Evolutionary conservation across 2,329 filamentous ascomycete species (phyloP), one percentile per base, ranked within the genome.

Genomic region (Clarireedia monteithiana): DNA sequence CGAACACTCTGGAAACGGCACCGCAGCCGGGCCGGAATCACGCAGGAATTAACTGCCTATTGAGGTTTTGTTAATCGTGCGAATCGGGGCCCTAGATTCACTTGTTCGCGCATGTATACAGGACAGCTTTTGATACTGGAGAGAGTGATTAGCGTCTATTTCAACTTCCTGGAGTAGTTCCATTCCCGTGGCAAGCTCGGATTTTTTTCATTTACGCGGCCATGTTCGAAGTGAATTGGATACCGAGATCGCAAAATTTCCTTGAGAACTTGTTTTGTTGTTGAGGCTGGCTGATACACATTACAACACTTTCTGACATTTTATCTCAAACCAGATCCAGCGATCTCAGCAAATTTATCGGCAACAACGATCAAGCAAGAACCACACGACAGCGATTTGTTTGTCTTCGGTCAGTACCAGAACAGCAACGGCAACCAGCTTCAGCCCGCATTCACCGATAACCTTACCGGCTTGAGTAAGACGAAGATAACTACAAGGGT

Each of bases 351-450:
- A 48, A 34, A 12, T 12, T 4, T 12, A 12, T 12, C 30, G 12
- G 12, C 12, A 34, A 9, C 30, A 34, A 34, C 30, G 30, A 51
- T 55, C 26, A 55, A 55, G 27, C 36, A 50, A 51, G 53, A 55
- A 51, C 30, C 30, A 38, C 48, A 9, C 30, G 30, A 50, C 36
- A 14, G 20, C 27, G 14, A 44, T 36, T 42, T 23, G 49, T 49
- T 55, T 44, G n/a, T 50, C 26, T 50, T 44, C 15, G 46, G 27
- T 27, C 52, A 55, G 49, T 36, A 44, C 9, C 46, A 54, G 24
- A 34, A 9, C 50, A 38, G 46, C 26, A 12, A 53, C n/a, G 36
- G 24, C 24, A 23, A 42, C 36, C 46, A 42, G 5, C n/a, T 42
- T 40, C 26, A 49, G 36, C 10, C 24, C 50, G 6, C 38, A 10